Base-by-base conservation (phyloP, 495 filamentous ascomycete genomes). In the Neohortaea acidophila region DNA sequence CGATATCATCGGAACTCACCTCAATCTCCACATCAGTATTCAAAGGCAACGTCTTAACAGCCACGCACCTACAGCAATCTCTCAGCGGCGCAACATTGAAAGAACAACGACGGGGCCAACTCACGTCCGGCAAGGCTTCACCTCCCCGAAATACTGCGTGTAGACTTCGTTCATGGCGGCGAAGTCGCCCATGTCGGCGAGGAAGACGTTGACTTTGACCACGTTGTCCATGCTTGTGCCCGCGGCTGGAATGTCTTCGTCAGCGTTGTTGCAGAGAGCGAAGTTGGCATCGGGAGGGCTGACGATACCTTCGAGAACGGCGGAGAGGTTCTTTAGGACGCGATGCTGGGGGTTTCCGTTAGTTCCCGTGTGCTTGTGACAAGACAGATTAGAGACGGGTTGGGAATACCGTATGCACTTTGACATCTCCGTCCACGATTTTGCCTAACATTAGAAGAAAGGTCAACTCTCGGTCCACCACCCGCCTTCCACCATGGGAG, bases 1-100 rank as follows among this genome's bases (percentile, higher is more conserved):
- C n/a, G n/a, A n/a, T n/a, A n/a, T n/a, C n/a, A n/a, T n/a, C n/a
- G n/a, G n/a, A n/a, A n/a, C n/a, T n/a, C n/a, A n/a, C n/a, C n/a
- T 81, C 76, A 51, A 83, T 79, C 60, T 81, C 77, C 12, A 83
- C 74, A 60, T 79, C 75, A 7, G 74, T 75, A 13, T 67, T 65
- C 15, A 77, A 54, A 1, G 77, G 75, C 36, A 80, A 57, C 28
- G 71, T 70, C 51, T 73, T 66, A 17, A 79, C 77, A 4, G 75
- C 75, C 26, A 82, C 74, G 48, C 77, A 81, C 28, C 75, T 79
- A 25, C 8, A 32, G 9, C 15, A 15, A 35, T 7, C 15, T 2
- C 2, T 36, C n/a, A 35, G 21, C n/a, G n/a, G n/a, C n/a, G n/a
- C 27, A 21, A 7, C 10, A 17, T 18, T 25, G 14, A 3, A 13